phyloP scores from a whole-genome alignment of 257 asterid genomes.

The Przewalskia tangutica region DNA sequence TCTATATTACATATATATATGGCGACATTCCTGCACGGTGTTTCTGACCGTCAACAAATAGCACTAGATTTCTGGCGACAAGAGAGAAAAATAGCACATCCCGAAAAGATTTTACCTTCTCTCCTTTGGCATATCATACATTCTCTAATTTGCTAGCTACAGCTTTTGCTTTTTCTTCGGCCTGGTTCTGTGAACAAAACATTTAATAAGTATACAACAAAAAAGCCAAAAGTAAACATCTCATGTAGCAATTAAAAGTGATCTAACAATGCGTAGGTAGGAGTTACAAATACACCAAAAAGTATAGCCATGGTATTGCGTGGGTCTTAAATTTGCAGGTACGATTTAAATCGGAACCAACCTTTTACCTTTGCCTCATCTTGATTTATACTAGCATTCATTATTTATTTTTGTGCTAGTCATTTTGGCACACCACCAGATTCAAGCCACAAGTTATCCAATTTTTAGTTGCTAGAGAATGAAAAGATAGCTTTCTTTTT shows the following conservation, averaged over 20 bases:
- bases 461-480: not conserved
- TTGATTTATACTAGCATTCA: not conserved
- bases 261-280: not conserved
- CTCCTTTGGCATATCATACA: not conserved
- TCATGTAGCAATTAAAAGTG: not conserved
- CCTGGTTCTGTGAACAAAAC: constrained; percentile 1
- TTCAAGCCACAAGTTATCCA: not conserved
- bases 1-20: not conserved
- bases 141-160: constrained; percentile 5
- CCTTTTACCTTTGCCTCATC: not conserved
- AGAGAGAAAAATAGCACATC: not conserved
- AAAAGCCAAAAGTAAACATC: not conserved
- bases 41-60: not conserved
- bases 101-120: constrained; percentile 1
- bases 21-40: not conserved
- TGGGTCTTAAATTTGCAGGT: not conserved
- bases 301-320: not conserved
- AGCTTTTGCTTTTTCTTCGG: constrained; percentile 2
- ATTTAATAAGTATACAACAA: not conserved
- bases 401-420: not conserved
- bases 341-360: not conserved
- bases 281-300: not conserved
- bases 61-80: not conserved
- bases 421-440: not conserved
- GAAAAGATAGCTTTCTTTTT: not conserved